Evolutionary conservation across 345 rosid genomes (phyloP).

Genomic region (Rhizophora apiculata): DNA sequence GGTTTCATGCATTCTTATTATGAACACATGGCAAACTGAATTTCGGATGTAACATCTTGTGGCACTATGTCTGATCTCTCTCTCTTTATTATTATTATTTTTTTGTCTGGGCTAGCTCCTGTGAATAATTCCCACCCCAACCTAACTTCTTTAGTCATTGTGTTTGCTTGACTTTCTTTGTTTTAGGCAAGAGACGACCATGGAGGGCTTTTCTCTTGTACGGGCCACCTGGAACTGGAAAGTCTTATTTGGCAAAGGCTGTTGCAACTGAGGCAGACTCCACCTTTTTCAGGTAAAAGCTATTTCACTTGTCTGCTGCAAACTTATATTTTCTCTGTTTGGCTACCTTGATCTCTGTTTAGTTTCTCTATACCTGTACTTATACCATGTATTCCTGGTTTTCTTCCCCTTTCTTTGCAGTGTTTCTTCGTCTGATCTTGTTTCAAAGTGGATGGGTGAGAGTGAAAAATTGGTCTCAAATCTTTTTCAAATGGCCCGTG

Average conservation of each 20-base stretch:
- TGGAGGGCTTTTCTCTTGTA: conserved; percentile 91
- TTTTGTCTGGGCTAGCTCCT: background rate
- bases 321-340: too few species aligned
- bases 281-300: conserved; percentile 73
- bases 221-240: conserved; percentile 97
- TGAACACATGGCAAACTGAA: too few species aligned
- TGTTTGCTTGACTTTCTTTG: conserved; percentile 9
- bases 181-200: conserved; percentile 81
- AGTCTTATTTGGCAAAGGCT: conserved; percentile 92
- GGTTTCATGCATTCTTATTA: too few species aligned
- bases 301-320: background rate
- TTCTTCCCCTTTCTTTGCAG: conserved; percentile 27
- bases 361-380: background rate
- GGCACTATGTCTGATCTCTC: too few species aligned
- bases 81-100: too few species aligned
- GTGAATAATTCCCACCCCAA: background rate
- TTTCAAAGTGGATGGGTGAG: conserved; percentile 99
- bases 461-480: conserved; percentile 92
- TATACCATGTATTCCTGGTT: background rate
- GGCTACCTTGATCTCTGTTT: background rate
- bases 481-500: conserved; percentile 94
- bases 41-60: too few species aligned
- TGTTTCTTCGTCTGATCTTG: conserved; percentile 91
- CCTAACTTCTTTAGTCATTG: background rate
- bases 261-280: conserved; percentile 97